Evolutionary conservation across 371 early-diverging fungal species (phyloP).

Genomic region (Mucor circinelloides): DNA sequence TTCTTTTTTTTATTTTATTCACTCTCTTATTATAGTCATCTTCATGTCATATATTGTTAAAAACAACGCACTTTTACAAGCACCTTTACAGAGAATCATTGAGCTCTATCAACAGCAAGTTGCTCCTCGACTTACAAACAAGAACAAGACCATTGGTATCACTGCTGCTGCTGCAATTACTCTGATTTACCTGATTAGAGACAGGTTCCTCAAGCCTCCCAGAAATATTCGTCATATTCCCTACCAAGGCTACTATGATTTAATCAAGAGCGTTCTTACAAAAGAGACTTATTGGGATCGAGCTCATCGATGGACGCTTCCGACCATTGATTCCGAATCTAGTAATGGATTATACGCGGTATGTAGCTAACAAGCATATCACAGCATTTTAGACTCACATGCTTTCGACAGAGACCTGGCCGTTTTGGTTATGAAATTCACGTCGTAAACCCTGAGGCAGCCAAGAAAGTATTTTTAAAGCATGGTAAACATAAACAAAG

Average conservation of each 20-base stretch:
- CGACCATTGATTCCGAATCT: neutral
- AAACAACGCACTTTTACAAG: neutral
- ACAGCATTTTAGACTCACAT: neutral
- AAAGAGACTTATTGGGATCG: neutral
- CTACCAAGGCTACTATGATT: neutral
- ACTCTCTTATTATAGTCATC: neutral
- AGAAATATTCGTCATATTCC: constrained; percentile 27
- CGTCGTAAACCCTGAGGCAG: constrained; percentile 6
- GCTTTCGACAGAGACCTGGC: neutral
- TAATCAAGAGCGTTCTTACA: neutral
- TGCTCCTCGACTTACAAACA: constrained; percentile 5
- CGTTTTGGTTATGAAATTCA: constrained; percentile 9
- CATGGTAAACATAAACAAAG: neutral
- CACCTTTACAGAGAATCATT: neutral
- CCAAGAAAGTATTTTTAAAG: constrained; percentile 4
- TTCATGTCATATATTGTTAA: neutral
- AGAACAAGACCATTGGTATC: constrained; percentile 13
- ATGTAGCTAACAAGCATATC: neutral
- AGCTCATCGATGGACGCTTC: neutral
- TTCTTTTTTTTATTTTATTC: neutral
- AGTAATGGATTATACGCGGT: constrained; percentile 17
- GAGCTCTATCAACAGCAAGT: neutral
- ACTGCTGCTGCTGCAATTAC: constrained; percentile 3
- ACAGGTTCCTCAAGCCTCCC: constrained; percentile 16
- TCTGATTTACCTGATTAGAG: neutral